These are phyloP conservation scores for Groenewaldozyma auringiensis DNA, from an alignment of 1,139 yeast genomes.

Conservation along the genomic window DNA sequence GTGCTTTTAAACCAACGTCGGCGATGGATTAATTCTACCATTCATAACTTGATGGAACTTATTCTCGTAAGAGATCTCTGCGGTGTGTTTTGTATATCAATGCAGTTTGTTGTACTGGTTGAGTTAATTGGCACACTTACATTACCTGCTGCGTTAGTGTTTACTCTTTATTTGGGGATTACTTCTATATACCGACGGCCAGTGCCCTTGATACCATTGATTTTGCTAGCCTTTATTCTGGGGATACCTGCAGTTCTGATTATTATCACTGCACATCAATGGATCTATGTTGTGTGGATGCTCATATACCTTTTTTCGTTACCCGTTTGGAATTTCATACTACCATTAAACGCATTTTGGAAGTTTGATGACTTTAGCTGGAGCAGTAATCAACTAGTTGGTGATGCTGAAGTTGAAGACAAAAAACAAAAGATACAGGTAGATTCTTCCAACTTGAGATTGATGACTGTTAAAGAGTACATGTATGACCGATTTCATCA, in stretches of 20 bases:
- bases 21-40: slow-evolving; percentile 34
- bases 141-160: slow-evolving; percentile 77
- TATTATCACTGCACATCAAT: slow-evolving; percentile 70
- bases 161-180: slow-evolving; percentile 70
- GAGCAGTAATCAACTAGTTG: slow-evolving; percentile 40
- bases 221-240: slow-evolving; percentile 65
- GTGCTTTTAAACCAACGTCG: slow-evolving; percentile 33
- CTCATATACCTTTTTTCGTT: slow-evolving; percentile 65
- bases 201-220: slow-evolving; percentile 69
- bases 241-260: slow-evolving; percentile 81
- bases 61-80: slow-evolving; percentile 29
- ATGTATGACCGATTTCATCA: neutral
- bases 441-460: neutral
- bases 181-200: slow-evolving; percentile 66
- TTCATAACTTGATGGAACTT: slow-evolving; percentile 31
- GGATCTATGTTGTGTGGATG: slow-evolving; percentile 71
- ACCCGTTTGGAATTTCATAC: slow-evolving; percentile 85
- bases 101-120: slow-evolving; percentile 32
- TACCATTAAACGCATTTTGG: slow-evolving; percentile 85
- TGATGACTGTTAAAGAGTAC: neutral
- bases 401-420: neutral
- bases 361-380: slow-evolving; percentile 92
- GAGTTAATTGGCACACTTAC: slow-evolving; percentile 44
- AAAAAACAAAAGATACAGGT: neutral
- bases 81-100: slow-evolving; percentile 33